These are phyloP conservation scores for Pythium volutum DNA, from an alignment of 352 stramenopile genomes.

Conservation along the genomic window DNA sequence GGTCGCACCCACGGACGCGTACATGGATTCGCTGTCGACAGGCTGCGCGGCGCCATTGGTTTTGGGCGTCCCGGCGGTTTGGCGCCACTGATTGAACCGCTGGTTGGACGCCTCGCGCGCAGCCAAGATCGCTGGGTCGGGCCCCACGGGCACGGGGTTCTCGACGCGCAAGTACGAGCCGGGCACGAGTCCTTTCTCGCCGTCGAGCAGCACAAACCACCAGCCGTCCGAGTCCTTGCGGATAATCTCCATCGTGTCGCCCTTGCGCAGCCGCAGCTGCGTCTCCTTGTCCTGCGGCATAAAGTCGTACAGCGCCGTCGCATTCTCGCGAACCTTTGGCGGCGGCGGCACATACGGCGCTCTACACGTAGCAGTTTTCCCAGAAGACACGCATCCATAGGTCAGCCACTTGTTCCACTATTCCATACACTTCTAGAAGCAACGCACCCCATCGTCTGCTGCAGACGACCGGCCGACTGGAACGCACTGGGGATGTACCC, in stretches of 20 bases:
- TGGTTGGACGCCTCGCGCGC: constrained; percentile 77
- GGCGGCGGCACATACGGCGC: constrained; percentile 18
- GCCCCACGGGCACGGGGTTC: constrained; percentile 52
- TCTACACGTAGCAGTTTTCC: background rate
- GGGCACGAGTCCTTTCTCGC: constrained; percentile 77
- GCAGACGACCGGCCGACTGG: constrained; percentile 42
- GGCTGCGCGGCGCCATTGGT: constrained; percentile 25
- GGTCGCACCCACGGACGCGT: constrained; percentile 10
- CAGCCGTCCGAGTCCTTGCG: constrained; percentile 81
- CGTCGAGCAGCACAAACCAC: constrained; percentile 80
- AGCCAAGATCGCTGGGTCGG: constrained; percentile 57
- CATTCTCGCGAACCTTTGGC: constrained; percentile 41
- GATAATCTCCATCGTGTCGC: constrained; percentile 70
- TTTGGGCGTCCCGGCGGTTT: constrained; percentile 5
- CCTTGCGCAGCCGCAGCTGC: constrained; percentile 67
- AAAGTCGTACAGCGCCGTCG: constrained; percentile 75
- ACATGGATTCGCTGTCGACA: background rate
- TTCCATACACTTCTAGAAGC: background rate
- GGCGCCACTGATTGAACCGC: constrained; percentile 56
- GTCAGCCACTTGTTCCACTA: background rate
- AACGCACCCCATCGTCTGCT: constrained; percentile 50
- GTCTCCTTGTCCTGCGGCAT: constrained; percentile 61
- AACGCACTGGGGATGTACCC: constrained; percentile 72
- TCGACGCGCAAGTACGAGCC: constrained; percentile 72
- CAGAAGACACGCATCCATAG: background rate